Percentiles rank a stretch among this genome's conserved stretches.
Evolutionary conservation across 257 asterid species (phyloP).

Genomic region (Nicotiana knightiana): DNA sequence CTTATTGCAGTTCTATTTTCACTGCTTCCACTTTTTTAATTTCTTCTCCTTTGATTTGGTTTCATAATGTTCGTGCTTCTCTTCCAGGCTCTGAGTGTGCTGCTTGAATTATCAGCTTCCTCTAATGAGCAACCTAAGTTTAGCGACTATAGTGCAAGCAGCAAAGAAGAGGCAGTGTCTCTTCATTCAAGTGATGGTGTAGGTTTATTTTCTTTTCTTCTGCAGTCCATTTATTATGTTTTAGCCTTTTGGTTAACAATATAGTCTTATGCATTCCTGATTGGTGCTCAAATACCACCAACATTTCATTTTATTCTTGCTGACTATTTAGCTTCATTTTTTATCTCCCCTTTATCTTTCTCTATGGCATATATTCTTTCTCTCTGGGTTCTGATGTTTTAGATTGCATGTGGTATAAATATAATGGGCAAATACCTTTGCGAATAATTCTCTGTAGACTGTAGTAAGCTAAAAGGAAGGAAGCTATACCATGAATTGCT

Average conservation of each 20-base stretch:
- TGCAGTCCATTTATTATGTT: background rate
- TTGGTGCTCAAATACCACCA: background rate
- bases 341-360: background rate
- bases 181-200: constrained; percentile 38
- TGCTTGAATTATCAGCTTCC: constrained; percentile 71
- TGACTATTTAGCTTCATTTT: background rate
- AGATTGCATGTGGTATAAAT: background rate
- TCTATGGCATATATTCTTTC: background rate
- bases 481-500: background rate
- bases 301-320: background rate
- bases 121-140: constrained; percentile 31
- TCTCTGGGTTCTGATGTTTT: background rate
- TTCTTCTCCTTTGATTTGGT: background rate
- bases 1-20: background rate
- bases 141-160: constrained; percentile 23
- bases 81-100: constrained; percentile 67
- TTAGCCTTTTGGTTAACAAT: background rate
- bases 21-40: background rate
- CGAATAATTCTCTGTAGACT: background rate
- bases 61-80: constrained; percentile 7
- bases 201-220: constrained; percentile 27
- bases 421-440: background rate
- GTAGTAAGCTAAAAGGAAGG: background rate
- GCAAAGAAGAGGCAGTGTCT: constrained; percentile 34
- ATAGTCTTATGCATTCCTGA: background rate